A percentile compares a stretch with the other conserved stretches of the same genome.
Evolutionary conservation across 2,329 filamentous ascomycete genomes (phyloP).

Genomic region (Xylariales sp.): DNA sequence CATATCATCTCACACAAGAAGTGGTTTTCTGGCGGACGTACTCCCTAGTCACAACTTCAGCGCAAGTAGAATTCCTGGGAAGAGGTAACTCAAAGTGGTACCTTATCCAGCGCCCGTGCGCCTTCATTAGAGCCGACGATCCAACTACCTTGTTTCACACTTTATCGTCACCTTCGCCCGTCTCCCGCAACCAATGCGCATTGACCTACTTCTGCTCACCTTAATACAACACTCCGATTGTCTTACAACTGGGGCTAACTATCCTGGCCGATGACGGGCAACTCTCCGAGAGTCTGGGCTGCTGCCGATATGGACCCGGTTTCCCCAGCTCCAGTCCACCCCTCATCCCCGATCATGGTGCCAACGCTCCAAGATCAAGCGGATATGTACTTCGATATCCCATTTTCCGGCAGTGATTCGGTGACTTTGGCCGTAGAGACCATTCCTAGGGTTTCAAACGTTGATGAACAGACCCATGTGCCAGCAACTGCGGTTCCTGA

Average conservation of each 20-base stretch:
- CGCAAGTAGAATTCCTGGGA: neutral
- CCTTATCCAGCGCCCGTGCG: neutral
- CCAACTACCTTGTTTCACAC: neutral
- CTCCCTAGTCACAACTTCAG: neutral
- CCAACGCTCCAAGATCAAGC: slow-evolving; percentile 65
- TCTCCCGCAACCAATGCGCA: neutral
- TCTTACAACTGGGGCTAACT: neutral
- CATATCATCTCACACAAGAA: neutral
- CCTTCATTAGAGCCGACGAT: neutral
- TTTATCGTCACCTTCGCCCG: neutral
- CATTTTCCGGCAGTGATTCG: slow-evolving; percentile 45
- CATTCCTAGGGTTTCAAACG: slow-evolving; percentile 1
- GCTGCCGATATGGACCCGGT: slow-evolving; percentile 64
- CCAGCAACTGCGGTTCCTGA: slow-evolving; percentile 17
- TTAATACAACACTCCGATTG: neutral
- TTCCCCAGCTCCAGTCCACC: slow-evolving; percentile 62
- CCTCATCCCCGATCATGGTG: slow-evolving; percentile 59
- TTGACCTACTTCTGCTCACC: slow-evolving; percentile 7
- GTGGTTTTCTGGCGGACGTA: neutral
- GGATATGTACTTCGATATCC: slow-evolving; percentile 62
- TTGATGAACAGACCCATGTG: slow-evolving; percentile 25
- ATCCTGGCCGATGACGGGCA: slow-evolving; percentile 58
- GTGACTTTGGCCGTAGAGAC: slow-evolving; percentile 33
- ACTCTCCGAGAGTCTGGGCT: slow-evolving; percentile 61
- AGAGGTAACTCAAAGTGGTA: neutral